Evolutionary conservation across 2,329 filamentous ascomycete species (phyloP).

Genomic region (Alternaria postmessia): DNA sequence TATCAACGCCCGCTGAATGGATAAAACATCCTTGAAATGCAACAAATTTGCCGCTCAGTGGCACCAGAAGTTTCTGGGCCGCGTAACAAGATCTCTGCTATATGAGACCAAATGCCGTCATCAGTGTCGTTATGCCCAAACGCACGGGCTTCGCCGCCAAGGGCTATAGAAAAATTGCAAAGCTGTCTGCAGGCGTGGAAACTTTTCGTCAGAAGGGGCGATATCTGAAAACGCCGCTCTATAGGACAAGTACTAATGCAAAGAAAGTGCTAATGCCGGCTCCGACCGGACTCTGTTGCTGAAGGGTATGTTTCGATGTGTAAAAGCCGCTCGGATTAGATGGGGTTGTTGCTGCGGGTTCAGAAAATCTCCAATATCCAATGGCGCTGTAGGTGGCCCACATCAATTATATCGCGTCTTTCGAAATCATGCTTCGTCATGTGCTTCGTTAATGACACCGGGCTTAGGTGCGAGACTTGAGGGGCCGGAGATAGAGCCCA

Average conservation of each 20-base stretch:
- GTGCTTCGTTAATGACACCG: constrained; percentile 50
- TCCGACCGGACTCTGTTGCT: not conserved
- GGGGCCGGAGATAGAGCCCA: constrained; percentile 42
- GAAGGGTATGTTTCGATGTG: constrained; percentile 5
- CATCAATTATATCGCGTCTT: not conserved
- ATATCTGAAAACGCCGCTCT: constrained; percentile 7
- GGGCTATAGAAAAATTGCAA: constrained; percentile 13
- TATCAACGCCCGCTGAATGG: constrained; percentile 16
- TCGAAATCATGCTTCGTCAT: constrained; percentile 47
- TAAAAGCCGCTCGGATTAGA: constrained; percentile 9
- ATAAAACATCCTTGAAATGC: constrained; percentile 27
- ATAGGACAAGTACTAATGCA: not conserved
- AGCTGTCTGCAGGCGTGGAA: constrained; percentile 15
- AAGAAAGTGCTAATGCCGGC: constrained; percentile 9
- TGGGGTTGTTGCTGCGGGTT: not conserved
- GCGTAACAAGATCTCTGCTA: constrained; percentile 2
- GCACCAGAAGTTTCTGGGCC: constrained; percentile 1
- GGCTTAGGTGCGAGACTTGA: constrained; percentile 45
- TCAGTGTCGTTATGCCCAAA: constrained; percentile 24
- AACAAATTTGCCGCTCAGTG: constrained; percentile 16
- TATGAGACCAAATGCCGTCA: constrained; percentile 19
- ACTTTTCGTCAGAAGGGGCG: constrained; percentile 21
- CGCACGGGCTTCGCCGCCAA: constrained; percentile 9
- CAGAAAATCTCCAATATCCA: not conserved
- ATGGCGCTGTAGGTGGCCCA: constrained; percentile 9